phyloP scores from a whole-genome alignment of 768 basidiomycete genomes.

The Daedaleopsis sinensis region DNA sequence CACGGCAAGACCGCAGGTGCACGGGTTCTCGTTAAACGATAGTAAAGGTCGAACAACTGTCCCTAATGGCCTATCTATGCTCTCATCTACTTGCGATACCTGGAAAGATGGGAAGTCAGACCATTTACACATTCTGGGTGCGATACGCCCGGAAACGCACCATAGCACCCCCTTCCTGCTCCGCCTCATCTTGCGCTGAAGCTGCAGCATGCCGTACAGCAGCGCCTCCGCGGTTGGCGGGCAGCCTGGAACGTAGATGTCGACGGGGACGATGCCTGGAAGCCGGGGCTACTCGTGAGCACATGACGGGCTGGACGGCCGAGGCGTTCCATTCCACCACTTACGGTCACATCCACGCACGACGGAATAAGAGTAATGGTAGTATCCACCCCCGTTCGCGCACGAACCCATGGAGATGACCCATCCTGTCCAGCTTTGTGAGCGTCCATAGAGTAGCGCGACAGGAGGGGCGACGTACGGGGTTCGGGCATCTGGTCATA shows the following conservation, averaged over 20 bases:
- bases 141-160: conserved; percentile 43
- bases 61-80: conserved; percentile 13
- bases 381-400: conserved; percentile 97
- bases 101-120: conserved; percentile 7
- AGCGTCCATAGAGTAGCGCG: neutral
- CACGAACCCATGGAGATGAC: conserved; percentile 99
- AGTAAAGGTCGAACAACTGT: neutral
- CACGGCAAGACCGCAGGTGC: neutral
- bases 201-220: conserved; percentile 94
- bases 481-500: conserved; percentile 99
- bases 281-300: neutral
- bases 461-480: conserved; percentile 47
- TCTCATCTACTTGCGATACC: conserved; percentile 28
- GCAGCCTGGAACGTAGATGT: conserved; percentile 97
- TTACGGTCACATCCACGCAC: conserved; percentile 96
- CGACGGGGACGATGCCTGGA: conserved; percentile 93
- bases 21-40: conserved; percentile 1
- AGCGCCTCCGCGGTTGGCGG: conserved; percentile 96
- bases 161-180: conserved; percentile 87
- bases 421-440: conserved; percentile 63
- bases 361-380: conserved; percentile 98
- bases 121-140: neutral
- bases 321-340: conserved; percentile 33
- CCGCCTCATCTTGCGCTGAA: conserved; percentile 94
- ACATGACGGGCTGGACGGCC: conserved; percentile 3